phyloP scores from a whole-genome alignment of 768 basidiomycete species.

The Trametes cinnabarina region DNA sequence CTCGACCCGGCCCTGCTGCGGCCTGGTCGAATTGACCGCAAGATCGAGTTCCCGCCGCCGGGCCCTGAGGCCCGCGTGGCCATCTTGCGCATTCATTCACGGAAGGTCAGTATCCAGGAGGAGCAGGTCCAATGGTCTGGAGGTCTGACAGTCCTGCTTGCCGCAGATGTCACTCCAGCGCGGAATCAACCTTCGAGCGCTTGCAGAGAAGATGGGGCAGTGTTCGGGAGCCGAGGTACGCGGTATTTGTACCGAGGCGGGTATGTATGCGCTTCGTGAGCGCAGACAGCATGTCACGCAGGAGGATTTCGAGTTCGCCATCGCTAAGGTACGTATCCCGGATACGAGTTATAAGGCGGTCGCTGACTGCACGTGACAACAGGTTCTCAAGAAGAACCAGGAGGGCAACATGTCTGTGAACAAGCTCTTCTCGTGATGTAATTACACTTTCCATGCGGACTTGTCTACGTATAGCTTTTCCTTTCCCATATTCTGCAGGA shows the following conservation, averaged over 20 bases:
- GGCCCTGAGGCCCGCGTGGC: slow-evolving; percentile 95
- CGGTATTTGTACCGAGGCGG: slow-evolving; percentile 97
- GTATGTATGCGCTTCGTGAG: slow-evolving; percentile 96
- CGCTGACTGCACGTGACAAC: background rate
- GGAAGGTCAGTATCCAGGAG: slow-evolving; percentile 64
- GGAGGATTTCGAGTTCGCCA: slow-evolving; percentile 98
- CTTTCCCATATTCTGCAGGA: background rate
- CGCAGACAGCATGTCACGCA: slow-evolving; percentile 96
- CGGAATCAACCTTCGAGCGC: slow-evolving; percentile 92
- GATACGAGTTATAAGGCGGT: background rate
- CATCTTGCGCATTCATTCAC: slow-evolving; percentile 95
- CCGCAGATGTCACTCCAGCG: slow-evolving; percentile 92
- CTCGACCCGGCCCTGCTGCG: slow-evolving; percentile 90
- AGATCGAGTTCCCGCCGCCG: slow-evolving; percentile 98
- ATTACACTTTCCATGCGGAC: background rate
- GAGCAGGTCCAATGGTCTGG: too few species aligned
- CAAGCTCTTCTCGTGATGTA: slow-evolving; percentile 82
- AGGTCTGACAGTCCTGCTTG: too few species aligned
- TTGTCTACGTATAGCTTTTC: slow-evolving; percentile 3
- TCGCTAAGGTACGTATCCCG: slow-evolving; percentile 70
- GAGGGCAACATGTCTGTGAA: slow-evolving; percentile 92
- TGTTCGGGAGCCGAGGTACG: slow-evolving; percentile 97
- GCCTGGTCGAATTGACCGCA: slow-evolving; percentile 93
- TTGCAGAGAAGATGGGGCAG: slow-evolving; percentile 99
- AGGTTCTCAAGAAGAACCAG: slow-evolving; percentile 95